Evolutionary conservation across 352 stramenopile species (phyloP), one percentile per base, ranked within the genome.

Genomic region (Phytophthora rubi): DNA sequence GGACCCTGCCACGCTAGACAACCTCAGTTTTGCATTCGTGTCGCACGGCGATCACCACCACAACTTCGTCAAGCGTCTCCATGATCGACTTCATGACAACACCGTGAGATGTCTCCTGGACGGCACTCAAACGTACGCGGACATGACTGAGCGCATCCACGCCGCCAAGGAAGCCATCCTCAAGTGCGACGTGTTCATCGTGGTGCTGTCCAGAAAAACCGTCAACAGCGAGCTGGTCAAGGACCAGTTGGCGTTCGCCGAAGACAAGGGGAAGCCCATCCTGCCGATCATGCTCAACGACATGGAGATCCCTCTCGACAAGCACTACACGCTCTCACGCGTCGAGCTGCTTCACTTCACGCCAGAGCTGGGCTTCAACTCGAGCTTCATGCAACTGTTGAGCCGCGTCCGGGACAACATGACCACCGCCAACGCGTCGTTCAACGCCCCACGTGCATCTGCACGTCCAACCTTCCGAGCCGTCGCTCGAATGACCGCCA

Each of bases 221-320:
- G 73, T 77, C 45, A 70, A 74, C 56, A 91, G 76, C 56, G 88
- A 95, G 71, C 70, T 95, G n/a, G 79, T 95, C 15, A 85, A 88
- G 53, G 86, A 94, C 62, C 88, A 95, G 62, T 70, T 94, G 18
- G 86, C 86, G 53, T 93, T 94, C 55, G 88, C 88, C 8, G 88
- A 93, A 70, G 86, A 94, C 71, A 93, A 91, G 65, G 83, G 83
- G 23, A 76, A 75, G 13, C 75, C 82, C 0, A 93, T 95, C 59
- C 55, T 95, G 55, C 86, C 86, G 1, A 80, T 95, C 42, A 81
- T 94, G 81, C 76, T 92, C 28, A 92, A 92, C 62, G 81, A 91
- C 53, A 77, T 90, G 73, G 85, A 92, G 59, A 79, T 93, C 54
- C 73, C 74, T 42, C 73, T 92, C 18, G 85, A 91, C 73, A 91